A percentile compares a stretch with the other conserved stretches of the same genome.
Conservation (phyloP, 306 rosid genomes). For the Sechiopsis laciniata region DNA sequence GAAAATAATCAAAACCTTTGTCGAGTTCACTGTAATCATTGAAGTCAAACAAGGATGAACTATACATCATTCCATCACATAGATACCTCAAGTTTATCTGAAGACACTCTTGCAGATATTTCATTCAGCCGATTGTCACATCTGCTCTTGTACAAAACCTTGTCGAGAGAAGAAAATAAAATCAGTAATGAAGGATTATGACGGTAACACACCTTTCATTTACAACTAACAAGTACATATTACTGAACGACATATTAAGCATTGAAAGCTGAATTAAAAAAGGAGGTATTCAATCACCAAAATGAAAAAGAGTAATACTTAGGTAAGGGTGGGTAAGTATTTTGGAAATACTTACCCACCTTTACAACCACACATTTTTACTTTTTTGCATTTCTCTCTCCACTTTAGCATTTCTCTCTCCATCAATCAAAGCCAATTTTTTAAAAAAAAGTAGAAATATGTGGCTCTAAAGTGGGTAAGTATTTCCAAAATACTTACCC, state of each 20-base stretch:
- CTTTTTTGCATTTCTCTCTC: too few species aligned
- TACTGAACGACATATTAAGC: neutral
- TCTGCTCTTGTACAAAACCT: slow-evolving; percentile 97
- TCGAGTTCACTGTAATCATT: slow-evolving; percentile 19
- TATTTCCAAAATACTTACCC: too few species aligned
- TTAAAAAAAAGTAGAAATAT: too few species aligned
- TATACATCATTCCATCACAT: slow-evolving; percentile 31
- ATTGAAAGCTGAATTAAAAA: slow-evolving; percentile 23
- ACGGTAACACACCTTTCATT: neutral
- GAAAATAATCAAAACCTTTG: slow-evolving; percentile 26
- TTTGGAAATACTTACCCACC: too few species aligned
- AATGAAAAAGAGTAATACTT: too few species aligned
- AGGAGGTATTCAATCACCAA: neutral
- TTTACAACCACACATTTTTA: too few species aligned
- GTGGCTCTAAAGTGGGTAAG: too few species aligned
- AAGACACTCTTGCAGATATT: slow-evolving; percentile 65
- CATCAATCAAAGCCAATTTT: too few species aligned
- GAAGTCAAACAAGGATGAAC: slow-evolving; percentile 21
- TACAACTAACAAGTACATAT: neutral
- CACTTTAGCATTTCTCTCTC: too few species aligned
- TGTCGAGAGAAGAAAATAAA: slow-evolving; percentile 24
- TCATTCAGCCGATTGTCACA: slow-evolving; percentile 93
- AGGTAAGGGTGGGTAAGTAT: too few species aligned
- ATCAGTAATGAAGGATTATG: slow-evolving; percentile 1
- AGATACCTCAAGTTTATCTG: slow-evolving; percentile 79